phyloP scores from a whole-genome alignment of 176 grass and related monocot genomes.

The Olyra latifolia region DNA sequence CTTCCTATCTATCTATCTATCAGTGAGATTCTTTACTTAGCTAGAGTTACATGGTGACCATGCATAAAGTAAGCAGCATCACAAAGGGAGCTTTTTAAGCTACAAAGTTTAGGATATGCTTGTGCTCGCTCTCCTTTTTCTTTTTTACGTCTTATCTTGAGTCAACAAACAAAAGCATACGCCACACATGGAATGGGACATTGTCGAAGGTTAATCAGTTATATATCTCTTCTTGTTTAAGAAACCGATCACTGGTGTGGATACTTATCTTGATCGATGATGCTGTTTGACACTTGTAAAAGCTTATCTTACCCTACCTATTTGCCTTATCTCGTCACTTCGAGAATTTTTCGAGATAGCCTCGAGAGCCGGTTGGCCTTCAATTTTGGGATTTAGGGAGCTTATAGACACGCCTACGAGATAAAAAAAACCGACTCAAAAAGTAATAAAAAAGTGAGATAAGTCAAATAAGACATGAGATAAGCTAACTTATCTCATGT shows the following conservation, averaged over 20 bases:
- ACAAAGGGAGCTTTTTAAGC: neutral
- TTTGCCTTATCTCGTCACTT: no score
- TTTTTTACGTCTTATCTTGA: conserved; percentile 28
- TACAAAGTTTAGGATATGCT: conserved; percentile 32
- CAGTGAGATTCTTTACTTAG: conserved; percentile 33
- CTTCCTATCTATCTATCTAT: neutral
- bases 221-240: neutral
- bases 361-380: no score
- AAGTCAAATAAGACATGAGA: no score
- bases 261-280: neutral
- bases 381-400: no score
- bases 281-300: neutral
- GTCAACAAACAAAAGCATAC: conserved; percentile 33
- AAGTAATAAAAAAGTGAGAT: no score
- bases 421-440: no score
- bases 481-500: no score
- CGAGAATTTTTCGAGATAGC: no score
- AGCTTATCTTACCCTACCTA: no score
- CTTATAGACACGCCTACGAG: no score
- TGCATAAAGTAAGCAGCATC: conserved; percentile 1
- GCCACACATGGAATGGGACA: neutral
- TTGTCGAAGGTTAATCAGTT: neutral
- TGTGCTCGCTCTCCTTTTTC: neutral
- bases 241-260: neutral
- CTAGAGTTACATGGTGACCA: neutral